Conservation (phyloP, 2,329 filamentous ascomycete genomes). For the Decorospora gaudefroyi region DNA sequence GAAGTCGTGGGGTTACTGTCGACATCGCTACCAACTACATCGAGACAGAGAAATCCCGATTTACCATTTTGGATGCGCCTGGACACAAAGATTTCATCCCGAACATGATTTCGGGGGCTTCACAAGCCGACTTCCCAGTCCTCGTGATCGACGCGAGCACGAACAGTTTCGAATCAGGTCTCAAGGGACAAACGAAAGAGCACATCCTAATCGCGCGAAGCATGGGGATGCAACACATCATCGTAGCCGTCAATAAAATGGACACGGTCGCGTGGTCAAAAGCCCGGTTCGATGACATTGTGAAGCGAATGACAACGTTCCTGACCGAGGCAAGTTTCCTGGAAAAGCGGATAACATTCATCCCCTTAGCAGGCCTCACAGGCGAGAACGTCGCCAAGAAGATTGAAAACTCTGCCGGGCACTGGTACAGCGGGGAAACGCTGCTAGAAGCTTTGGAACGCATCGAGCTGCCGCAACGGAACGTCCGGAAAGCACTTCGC, state of each 20-base stretch:
- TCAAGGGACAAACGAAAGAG: constrained; percentile 92
- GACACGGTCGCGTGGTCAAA: constrained; percentile 84
- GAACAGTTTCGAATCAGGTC: constrained; percentile 89
- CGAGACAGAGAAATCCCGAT: constrained; percentile 81
- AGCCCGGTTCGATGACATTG: constrained; percentile 82
- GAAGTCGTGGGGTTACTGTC: constrained; percentile 88
- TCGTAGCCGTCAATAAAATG: constrained; percentile 95
- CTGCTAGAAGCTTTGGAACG: constrained; percentile 82
- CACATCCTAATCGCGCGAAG: constrained; percentile 88
- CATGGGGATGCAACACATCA: constrained; percentile 83
- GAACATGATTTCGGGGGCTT: constrained; percentile 98
- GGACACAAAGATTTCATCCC: constrained; percentile 96
- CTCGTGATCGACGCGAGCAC: constrained; percentile 89
- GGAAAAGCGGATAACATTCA: constrained; percentile 77
- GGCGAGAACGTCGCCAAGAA: constrained; percentile 80
- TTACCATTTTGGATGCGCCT: constrained; percentile 94
- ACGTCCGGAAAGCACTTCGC: constrained; percentile 77
- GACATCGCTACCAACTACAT: constrained; percentile 96
- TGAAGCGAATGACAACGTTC: constrained; percentile 80
- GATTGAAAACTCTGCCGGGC: constrained; percentile 56
- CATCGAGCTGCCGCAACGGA: constrained; percentile 72
- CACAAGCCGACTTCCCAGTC: constrained; percentile 93
- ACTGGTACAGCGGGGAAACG: constrained; percentile 82
- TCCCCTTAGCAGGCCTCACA: constrained; percentile 86
- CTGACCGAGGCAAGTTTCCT: constrained; percentile 81